Conservation (phyloP, 345 rosid species). For the Sisymbrium altissimum region DNA sequence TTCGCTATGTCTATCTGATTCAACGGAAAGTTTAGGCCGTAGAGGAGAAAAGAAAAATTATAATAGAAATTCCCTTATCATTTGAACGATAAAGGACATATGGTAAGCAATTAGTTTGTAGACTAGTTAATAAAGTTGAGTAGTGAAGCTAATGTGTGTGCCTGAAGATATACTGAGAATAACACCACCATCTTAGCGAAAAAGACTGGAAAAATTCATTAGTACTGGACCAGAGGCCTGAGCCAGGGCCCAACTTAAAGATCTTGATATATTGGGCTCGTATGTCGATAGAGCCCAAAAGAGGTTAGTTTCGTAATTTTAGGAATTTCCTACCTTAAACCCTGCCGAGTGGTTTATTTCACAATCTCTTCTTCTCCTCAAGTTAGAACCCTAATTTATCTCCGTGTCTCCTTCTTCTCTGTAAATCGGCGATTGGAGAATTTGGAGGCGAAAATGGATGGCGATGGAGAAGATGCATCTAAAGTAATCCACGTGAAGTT, state of each 20-base stretch:
- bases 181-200: no score
- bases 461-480: slow-evolving; percentile 42
- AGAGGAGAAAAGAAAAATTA: no score
- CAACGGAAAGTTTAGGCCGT: no score
- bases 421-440: background rate
- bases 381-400: slow-evolving; percentile 28
- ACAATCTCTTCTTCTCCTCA: background rate
- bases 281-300: background rate
- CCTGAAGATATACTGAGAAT: no score
- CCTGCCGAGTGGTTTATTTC: background rate
- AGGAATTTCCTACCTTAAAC: slow-evolving; percentile 11
- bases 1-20: no score
- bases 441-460: slow-evolving; percentile 28
- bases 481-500: slow-evolving; percentile 77
- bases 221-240: background rate
- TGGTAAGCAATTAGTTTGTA: no score
- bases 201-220: no score
- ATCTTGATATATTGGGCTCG: background rate
- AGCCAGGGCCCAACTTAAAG: background rate
- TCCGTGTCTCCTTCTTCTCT: slow-evolving; percentile 2
- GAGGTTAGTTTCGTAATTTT: background rate
- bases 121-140: no score
- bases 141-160: no score
- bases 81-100: no score
- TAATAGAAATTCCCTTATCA: no score